phyloP scores from a whole-genome alignment of 2,329 filamentous ascomycete species.

The Fusarium sp. region DNA sequence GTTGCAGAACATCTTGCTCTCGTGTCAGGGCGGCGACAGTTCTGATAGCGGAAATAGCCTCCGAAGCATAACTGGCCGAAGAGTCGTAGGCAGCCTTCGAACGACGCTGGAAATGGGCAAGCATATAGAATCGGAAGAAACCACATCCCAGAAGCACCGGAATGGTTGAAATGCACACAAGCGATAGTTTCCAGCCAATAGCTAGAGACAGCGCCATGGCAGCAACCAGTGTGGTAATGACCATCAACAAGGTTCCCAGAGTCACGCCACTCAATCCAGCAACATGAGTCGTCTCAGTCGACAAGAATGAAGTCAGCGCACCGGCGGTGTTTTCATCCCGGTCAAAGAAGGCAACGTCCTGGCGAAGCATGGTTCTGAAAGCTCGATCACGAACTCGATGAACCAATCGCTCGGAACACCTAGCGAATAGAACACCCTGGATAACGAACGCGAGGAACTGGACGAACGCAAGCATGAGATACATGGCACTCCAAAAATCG shows the following conservation, averaged over 20 bases:
- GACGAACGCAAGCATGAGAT: constrained; percentile 81
- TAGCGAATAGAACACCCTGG: constrained; percentile 82
- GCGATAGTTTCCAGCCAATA: constrained; percentile 87
- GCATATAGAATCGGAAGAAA: constrained; percentile 88
- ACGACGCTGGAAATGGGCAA: constrained; percentile 81
- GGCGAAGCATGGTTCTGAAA: constrained; percentile 88
- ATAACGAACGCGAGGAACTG: constrained; percentile 74
- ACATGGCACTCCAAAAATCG: constrained; percentile 92
- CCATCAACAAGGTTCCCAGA: constrained; percentile 85
- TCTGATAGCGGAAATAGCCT: constrained; percentile 92
- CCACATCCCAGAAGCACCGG: constrained; percentile 82
- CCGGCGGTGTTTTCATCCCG: constrained; percentile 89
- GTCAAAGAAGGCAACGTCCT: constrained; percentile 95
- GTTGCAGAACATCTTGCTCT: constrained; percentile 80
- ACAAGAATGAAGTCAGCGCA: constrained; percentile 87
- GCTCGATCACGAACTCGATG: constrained; percentile 84
- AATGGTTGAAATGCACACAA: constrained; percentile 83
- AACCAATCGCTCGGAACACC: constrained; percentile 86
- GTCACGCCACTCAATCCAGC: constrained; percentile 89
- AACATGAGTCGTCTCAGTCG: constrained; percentile 88
- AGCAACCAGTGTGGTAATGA: constrained; percentile 80
- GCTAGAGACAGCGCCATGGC: constrained; percentile 77
- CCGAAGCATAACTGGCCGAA: constrained; percentile 89
- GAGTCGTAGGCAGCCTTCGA: constrained; percentile 83
- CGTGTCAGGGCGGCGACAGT: constrained; percentile 92